Evolutionary conservation across 768 basidiomycete genomes (phyloP).

Genomic region (Pisolithus microcarpus): DNA sequence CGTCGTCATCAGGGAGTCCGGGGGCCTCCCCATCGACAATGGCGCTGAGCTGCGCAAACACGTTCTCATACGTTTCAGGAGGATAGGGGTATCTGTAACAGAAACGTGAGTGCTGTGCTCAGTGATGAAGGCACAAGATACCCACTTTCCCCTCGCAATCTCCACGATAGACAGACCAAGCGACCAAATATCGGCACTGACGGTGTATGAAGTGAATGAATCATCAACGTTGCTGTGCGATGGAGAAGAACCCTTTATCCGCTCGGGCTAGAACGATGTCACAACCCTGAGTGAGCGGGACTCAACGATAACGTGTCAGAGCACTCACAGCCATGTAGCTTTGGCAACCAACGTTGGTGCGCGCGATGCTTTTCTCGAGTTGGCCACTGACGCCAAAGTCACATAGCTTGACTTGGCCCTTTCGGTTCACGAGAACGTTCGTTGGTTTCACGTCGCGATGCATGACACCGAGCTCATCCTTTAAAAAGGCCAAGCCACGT

Average conservation of each 20-base stretch:
- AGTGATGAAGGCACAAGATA: neutral
- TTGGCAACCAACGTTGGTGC: slow-evolving; percentile 98
- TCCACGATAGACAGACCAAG: slow-evolving; percentile 92
- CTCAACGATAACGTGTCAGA: neutral
- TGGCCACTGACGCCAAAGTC: slow-evolving; percentile 99
- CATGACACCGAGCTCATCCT: slow-evolving; percentile 88
- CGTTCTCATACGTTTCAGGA: slow-evolving; percentile 94
- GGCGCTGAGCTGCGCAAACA: slow-evolving; percentile 93
- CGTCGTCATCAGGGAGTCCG: slow-evolving; percentile 60
- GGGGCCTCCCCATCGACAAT: slow-evolving; percentile 96
- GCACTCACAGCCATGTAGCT: slow-evolving; percentile 91
- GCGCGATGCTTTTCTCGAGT: slow-evolving; percentile 90
- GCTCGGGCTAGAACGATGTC: slow-evolving; percentile 62
- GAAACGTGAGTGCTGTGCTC: neutral
- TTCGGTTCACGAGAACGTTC: slow-evolving; percentile 84
- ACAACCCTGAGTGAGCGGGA: neutral
- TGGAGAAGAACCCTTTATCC: slow-evolving; percentile 86
- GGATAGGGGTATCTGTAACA: slow-evolving; percentile 79
- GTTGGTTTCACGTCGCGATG: slow-evolving; percentile 89
- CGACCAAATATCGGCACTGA: slow-evolving; percentile 97
- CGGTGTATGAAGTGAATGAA: slow-evolving; percentile 63
- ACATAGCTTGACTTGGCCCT: slow-evolving; percentile 88
- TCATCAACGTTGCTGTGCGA: slow-evolving; percentile 26
- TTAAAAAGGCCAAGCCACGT: slow-evolving; percentile 87
- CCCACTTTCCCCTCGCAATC: slow-evolving; percentile 65